These are phyloP conservation scores for Cercospora sojina DNA, from an alignment of 2,329 filamentous ascomycete species.

Conservation along the genomic window DNA sequence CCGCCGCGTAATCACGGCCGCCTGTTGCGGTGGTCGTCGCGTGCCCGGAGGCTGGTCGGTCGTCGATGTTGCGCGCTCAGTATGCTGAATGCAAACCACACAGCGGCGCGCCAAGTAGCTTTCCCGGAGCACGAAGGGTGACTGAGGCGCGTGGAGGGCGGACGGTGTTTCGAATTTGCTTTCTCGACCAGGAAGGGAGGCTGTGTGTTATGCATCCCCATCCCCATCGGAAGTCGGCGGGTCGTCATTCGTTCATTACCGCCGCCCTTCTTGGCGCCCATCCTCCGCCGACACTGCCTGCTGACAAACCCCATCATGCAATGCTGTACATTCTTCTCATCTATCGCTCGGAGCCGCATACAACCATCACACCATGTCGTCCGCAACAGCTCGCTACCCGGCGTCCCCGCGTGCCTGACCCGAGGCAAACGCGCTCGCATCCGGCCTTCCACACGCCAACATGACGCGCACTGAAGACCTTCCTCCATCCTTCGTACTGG, in stretches of 20 bases:
- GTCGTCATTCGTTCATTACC: background rate
- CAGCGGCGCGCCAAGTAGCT: background rate
- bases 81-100: background rate
- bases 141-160: background rate
- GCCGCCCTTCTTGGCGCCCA: background rate
- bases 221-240: slow-evolving; percentile 1
- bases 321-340: background rate
- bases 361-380: background rate
- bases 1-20: background rate
- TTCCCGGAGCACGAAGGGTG: slow-evolving; percentile 1
- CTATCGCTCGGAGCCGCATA: background rate
- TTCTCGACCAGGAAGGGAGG: background rate
- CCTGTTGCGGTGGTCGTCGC: background rate
- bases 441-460: background rate
- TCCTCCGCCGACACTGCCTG: background rate
- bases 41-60: slow-evolving; percentile 9
- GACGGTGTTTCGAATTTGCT: slow-evolving; percentile 2
- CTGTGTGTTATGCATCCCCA: slow-evolving; percentile 2
- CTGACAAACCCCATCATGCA: background rate
- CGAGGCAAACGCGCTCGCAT: background rate
- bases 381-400: background rate
- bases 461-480: background rate
- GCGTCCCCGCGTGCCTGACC: background rate
- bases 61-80: background rate
- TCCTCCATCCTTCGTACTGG: background rate